These are phyloP conservation scores for Hortaea sp. DNA, from an alignment of 2,329 filamentous ascomycete species.

Conservation along the genomic window DNA sequence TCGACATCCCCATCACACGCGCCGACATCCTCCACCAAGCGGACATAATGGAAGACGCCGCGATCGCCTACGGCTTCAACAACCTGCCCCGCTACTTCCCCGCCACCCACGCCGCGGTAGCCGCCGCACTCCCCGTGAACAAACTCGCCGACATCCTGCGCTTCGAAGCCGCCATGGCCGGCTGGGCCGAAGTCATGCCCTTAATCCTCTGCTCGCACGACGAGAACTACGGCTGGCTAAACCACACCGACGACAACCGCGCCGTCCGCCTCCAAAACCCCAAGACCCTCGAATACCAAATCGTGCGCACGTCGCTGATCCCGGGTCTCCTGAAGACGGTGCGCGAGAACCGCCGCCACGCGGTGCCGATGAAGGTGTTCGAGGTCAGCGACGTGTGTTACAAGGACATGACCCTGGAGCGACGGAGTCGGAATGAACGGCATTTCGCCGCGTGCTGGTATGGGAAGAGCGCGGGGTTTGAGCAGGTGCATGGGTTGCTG, in stretches of 20 bases:
- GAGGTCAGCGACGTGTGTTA: constrained; percentile 86
- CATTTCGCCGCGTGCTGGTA: constrained; percentile 96
- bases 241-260: constrained; percentile 74
- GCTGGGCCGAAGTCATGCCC: constrained; percentile 93
- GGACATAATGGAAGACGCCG: constrained; percentile 97
- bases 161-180: constrained; percentile 80
- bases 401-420: constrained; percentile 73
- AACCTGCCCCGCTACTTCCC: constrained; percentile 80
- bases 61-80: constrained; percentile 96
- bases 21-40: constrained; percentile 94
- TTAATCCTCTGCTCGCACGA: constrained; percentile 95
- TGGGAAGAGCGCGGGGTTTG: constrained; percentile 88
- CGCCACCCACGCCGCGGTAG: constrained; percentile 75
- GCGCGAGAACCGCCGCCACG: constrained; percentile 82
- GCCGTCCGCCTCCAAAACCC: constrained; percentile 83
- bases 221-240: constrained; percentile 94
- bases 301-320: constrained; percentile 76
- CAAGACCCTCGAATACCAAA: constrained; percentile 87
- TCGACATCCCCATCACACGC: constrained; percentile 76
- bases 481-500: constrained; percentile 86
- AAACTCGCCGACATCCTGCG: constrained; percentile 90
- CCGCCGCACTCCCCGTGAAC: constrained; percentile 80
- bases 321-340: constrained; percentile 89
- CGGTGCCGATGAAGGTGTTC: constrained; percentile 83
- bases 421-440: constrained; percentile 82